A percentile compares a stretch with the other conserved stretches of the same genome.
phyloP scores from a whole-genome alignment of 768 basidiomycete genomes.

The Trametes meyenii region DNA sequence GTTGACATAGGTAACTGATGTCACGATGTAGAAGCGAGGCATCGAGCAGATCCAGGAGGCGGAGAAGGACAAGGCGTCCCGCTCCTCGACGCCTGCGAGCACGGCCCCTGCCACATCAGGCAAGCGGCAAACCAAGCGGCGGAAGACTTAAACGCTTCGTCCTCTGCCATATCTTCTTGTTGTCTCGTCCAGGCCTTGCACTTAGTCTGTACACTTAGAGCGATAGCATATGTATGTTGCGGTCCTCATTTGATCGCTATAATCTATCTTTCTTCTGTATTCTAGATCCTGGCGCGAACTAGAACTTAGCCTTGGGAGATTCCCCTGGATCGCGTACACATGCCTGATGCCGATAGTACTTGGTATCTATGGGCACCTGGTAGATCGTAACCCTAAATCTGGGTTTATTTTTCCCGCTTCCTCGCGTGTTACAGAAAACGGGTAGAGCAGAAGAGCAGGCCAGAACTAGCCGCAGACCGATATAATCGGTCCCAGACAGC shows the following conservation, averaged over 20 bases:
- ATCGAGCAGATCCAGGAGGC: slow-evolving; percentile 66
- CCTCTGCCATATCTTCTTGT: neutral
- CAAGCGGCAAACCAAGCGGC: slow-evolving; percentile 61
- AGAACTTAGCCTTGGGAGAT: too few species aligned
- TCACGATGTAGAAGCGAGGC: slow-evolving; percentile 59
- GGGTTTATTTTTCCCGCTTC: neutral
- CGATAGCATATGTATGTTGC: slow-evolving; percentile 12
- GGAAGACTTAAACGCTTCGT: slow-evolving; percentile 10
- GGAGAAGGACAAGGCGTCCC: slow-evolving; percentile 50
- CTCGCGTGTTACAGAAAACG: neutral
- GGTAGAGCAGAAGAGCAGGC: too few species aligned
- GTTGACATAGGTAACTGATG: neutral
- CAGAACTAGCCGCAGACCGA: too few species aligned
- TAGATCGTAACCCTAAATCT: slow-evolving; percentile 14
- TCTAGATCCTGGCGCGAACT: neutral
- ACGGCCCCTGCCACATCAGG: slow-evolving; percentile 46
- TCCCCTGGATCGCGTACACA: neutral
- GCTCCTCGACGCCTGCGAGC: slow-evolving; percentile 63
- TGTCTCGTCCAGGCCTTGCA: neutral
- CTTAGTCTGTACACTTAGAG: slow-evolving; percentile 15
- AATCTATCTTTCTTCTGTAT: slow-evolving; percentile 6
- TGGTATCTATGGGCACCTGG: neutral
- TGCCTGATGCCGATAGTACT: neutral
- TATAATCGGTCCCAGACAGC: too few species aligned
- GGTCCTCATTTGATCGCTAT: neutral